Base-by-base conservation (phyloP, 441 rosid species). In the Dalechampia spathulata region DNA sequence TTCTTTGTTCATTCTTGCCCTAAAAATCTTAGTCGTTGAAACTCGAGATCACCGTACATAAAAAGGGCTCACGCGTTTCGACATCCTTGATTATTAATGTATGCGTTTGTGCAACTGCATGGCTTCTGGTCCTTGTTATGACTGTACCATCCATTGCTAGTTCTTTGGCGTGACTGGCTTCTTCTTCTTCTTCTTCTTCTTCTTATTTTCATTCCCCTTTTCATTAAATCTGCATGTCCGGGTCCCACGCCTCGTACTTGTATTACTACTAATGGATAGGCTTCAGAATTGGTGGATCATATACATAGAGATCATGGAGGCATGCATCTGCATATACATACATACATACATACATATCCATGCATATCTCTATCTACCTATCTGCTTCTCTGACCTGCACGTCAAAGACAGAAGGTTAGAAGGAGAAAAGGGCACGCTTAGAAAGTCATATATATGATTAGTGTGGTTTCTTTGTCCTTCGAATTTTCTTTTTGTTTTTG, bases 371-470 rank as follows among this genome's bases (percentile, higher is more conserved):
- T 17, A 15, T 8, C 17, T 10, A 5, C 15, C 4, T 22, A 17
- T 45, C 49, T 39, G 11, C 32, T 0, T 45, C 13, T 32, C 34
- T 30, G 34, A 3, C 7, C 13, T 54, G 64, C 27, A 65, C 27
- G 64, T 47, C 52, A 17, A 60, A 60, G 41, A 25, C 50, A n/a
- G 9, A 40, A 19, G 28, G 17, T 4, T 30, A 30, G 5, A 2
- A 20, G 50, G 56, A 38, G 17, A 1, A 15, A 37, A 37, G 15
- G 42, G 42, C 60, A 44, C n/a, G 65, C 58, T 47, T 46, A 30
- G 16, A 54, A 38, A 47, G 60, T 2, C 46, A 30, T 62, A 30
- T 20, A n/a, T n/a, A 30, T 30, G 52, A 39, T 21, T 26, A 32
- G 8, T 19, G 23, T 21, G 43, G 37, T 57, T 10, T 45, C 42